Evolutionary conservation across 352 stramenopile genomes (phyloP).

Genomic region (Globisporangium megalacanthum): DNA sequence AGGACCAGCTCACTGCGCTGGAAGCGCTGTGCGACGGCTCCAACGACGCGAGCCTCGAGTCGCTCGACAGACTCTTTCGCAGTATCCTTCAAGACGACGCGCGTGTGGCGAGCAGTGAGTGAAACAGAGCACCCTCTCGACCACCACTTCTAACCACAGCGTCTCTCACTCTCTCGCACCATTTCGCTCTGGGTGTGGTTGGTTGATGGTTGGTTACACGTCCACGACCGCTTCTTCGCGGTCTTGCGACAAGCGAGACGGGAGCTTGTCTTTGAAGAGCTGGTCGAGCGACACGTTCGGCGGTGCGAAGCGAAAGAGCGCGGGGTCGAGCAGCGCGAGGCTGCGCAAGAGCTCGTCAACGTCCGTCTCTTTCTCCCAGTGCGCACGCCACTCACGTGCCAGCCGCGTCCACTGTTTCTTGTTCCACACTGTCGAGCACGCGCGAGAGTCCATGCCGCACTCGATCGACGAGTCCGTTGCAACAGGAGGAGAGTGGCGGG

Average conservation of each 20-base stretch:
- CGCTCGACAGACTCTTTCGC: slow-evolving; percentile 41
- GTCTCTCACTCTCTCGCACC: no score
- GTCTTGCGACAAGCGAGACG: slow-evolving; percentile 55
- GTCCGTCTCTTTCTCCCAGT: slow-evolving; percentile 44
- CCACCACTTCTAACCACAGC: not conserved
- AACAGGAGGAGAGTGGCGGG: no score
- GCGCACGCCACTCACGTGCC: slow-evolving; percentile 38
- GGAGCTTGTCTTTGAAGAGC: slow-evolving; percentile 74
- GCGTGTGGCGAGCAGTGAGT: slow-evolving; percentile 7
- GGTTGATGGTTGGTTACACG: slow-evolving; percentile 24
- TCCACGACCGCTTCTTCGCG: slow-evolving; percentile 69
- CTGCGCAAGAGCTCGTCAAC: slow-evolving; percentile 23
- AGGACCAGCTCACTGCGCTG: slow-evolving; percentile 29
- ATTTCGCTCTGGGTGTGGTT: no score
- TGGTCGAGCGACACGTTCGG: slow-evolving; percentile 44
- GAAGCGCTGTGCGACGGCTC: slow-evolving; percentile 31
- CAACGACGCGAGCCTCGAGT: slow-evolving; percentile 26
- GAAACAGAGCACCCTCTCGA: not conserved
- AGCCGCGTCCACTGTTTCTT: slow-evolving; percentile 40
- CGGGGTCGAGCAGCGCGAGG: slow-evolving; percentile 25
- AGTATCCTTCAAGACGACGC: slow-evolving; percentile 38
- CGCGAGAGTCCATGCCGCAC: slow-evolving; percentile 12
- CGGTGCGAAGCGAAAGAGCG: slow-evolving; percentile 16
- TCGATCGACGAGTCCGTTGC: slow-evolving; percentile 5
- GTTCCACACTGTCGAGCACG: slow-evolving; percentile 26